These are phyloP conservation scores for Lactarius tabidus DNA, from an alignment of 768 basidiomycete species.

Conservation along the genomic window DNA sequence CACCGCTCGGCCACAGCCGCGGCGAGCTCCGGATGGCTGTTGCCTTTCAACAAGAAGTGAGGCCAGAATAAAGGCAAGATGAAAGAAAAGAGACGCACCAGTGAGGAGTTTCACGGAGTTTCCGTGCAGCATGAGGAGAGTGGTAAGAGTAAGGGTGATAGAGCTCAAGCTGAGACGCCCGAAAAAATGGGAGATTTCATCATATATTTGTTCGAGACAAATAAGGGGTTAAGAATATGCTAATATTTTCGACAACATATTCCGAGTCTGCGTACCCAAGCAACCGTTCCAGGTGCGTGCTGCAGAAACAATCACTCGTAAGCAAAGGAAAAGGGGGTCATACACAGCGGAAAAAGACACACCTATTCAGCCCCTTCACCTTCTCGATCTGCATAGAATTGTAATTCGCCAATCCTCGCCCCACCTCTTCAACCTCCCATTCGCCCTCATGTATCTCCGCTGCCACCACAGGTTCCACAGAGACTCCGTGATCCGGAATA, in stretches of 20 bases:
- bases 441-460: constrained; percentile 37
- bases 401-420: constrained; percentile 92
- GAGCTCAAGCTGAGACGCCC: background rate
- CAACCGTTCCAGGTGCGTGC: constrained; percentile 72
- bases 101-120: constrained; percentile 74
- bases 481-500: constrained; percentile 27
- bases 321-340: background rate
- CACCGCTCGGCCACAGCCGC: constrained; percentile 94
- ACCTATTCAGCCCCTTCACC: constrained; percentile 92
- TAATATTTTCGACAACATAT: constrained; percentile 95
- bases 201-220: constrained; percentile 26
- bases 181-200: background rate
- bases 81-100: constrained; percentile 42
- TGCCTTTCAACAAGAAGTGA: constrained; percentile 54
- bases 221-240: constrained; percentile 54
- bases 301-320: constrained; percentile 36
- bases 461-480: constrained; percentile 24
- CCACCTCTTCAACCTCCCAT: constrained; percentile 84
- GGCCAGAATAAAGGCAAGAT: constrained; percentile 1
- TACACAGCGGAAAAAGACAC: background rate
- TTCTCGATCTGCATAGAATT: constrained; percentile 88
- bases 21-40: constrained; percentile 98
- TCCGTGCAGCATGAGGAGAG: constrained; percentile 55
- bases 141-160: background rate
- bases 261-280: constrained; percentile 96